Evolutionary conservation across 2,329 filamentous ascomycete genomes (phyloP).

Genomic region (Diaporthe citri): DNA sequence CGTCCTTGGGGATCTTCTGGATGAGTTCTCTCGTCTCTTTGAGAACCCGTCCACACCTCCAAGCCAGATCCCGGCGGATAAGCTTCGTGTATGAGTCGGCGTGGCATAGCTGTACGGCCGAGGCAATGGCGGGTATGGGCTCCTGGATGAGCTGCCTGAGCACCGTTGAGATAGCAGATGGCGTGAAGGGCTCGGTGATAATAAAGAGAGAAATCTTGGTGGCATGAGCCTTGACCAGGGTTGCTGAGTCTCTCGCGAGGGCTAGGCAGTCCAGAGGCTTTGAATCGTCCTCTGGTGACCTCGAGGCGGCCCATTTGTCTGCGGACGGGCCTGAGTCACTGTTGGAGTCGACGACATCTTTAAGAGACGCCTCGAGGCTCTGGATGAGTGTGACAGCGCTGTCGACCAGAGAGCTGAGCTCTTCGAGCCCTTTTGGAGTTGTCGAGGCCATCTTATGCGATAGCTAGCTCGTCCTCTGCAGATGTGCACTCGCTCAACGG

Average conservation of each 20-base stretch:
- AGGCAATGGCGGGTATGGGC: slow-evolving; percentile 80
- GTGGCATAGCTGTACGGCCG: slow-evolving; percentile 75
- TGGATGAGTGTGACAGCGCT: slow-evolving; percentile 44
- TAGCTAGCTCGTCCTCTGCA: neutral
- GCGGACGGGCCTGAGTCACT: slow-evolving; percentile 34
- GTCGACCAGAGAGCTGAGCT: slow-evolving; percentile 43
- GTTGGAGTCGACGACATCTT: slow-evolving; percentile 38
- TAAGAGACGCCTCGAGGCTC: slow-evolving; percentile 39
- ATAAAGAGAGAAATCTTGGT: slow-evolving; percentile 91
- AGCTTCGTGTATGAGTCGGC: slow-evolving; percentile 71
- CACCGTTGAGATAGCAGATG: slow-evolving; percentile 78
- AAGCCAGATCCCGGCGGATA: slow-evolving; percentile 73
- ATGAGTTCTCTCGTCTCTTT: slow-evolving; percentile 73
- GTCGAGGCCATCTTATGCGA: slow-evolving; percentile 18
- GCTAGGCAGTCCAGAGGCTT: slow-evolving; percentile 68
- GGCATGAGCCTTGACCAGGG: slow-evolving; percentile 82
- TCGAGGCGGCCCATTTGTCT: slow-evolving; percentile 36
- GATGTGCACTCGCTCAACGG: neutral
- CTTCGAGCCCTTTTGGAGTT: slow-evolving; percentile 40
- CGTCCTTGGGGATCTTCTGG: slow-evolving; percentile 69
- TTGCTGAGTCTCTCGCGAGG: slow-evolving; percentile 78
- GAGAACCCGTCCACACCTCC: slow-evolving; percentile 70
- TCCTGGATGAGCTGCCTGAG: slow-evolving; percentile 79
- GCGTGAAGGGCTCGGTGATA: slow-evolving; percentile 88
- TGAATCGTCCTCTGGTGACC: slow-evolving; percentile 38